Conservation (phyloP, 495 filamentous ascomycete genomes). For the Entonaema liquescens region DNA sequence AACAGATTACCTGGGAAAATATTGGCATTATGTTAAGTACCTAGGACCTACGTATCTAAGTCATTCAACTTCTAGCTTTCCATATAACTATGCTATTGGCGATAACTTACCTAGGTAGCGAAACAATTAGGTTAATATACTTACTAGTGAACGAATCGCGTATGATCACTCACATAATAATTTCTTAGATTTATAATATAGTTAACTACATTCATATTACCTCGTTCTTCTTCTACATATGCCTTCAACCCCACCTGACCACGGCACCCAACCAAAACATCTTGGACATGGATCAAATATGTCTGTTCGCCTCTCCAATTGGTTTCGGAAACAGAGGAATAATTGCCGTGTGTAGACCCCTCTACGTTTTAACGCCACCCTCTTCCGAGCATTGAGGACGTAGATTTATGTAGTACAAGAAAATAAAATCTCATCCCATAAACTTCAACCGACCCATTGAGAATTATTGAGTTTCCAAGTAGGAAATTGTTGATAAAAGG, state of each 20-base stretch:
- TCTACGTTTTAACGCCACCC: not conserved
- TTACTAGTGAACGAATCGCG: too few relatives aligned
- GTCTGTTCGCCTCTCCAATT: not conserved
- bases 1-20: too few relatives aligned
- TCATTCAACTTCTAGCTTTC: too few relatives aligned
- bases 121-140: too few relatives aligned
- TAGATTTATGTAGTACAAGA: not conserved
- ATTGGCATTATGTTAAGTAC: not conserved
- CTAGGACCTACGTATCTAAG: too few relatives aligned
- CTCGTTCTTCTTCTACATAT: not conserved
- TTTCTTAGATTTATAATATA: not conserved
- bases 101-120: too few relatives aligned
- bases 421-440: not conserved
- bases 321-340: not conserved
- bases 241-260: not conserved
- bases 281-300: not conserved
- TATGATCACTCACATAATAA: too few relatives aligned
- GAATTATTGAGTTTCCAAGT: not conserved
- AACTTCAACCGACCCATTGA: not conserved
- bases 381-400: not conserved
- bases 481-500: not conserved
- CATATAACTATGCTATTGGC: not conserved
- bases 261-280: not conserved
- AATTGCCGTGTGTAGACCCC: conserved; percentile 1
- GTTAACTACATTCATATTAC: not conserved